Conservation (phyloP, 495 filamentous ascomycete genomes). For the Annulohypoxylon moriforme region DNA sequence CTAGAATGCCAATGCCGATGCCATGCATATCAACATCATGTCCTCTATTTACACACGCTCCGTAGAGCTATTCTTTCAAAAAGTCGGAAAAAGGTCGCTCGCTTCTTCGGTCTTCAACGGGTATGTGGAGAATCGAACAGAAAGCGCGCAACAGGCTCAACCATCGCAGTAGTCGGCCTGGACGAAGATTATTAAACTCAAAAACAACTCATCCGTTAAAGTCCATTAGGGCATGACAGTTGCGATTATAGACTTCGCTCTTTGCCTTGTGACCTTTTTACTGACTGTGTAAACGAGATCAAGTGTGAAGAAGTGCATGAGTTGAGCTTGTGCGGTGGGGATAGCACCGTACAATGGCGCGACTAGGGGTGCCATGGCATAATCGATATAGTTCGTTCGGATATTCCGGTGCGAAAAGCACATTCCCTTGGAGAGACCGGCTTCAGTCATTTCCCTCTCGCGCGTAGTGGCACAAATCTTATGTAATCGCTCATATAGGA, state of each 20-base stretch:
- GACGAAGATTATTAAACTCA: slow-evolving; percentile 42
- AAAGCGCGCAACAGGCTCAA: slow-evolving; percentile 31
- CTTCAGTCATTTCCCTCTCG: slow-evolving; percentile 71
- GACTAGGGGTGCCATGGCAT: slow-evolving; percentile 68
- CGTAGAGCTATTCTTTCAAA: slow-evolving; percentile 50
- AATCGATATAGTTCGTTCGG: slow-evolving; percentile 65
- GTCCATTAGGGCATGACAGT: slow-evolving; percentile 55
- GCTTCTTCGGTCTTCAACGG: slow-evolving; percentile 45
- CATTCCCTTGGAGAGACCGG: slow-evolving; percentile 67
- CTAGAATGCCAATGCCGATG: slow-evolving; percentile 65
- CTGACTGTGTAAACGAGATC: slow-evolving; percentile 74
- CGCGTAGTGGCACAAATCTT: slow-evolving; percentile 64
- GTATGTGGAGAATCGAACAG: slow-evolving; percentile 46
- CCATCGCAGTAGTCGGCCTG: slow-evolving; percentile 17
- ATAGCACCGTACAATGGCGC: slow-evolving; percentile 71
- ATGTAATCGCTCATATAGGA: slow-evolving; percentile 72
- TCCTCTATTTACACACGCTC: slow-evolving; percentile 61
- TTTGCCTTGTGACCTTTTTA: slow-evolving; percentile 66
- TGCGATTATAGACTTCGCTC: slow-evolving; percentile 57
- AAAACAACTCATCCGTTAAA: slow-evolving; percentile 7
- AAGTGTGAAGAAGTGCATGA: slow-evolving; percentile 74
- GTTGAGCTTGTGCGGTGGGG: slow-evolving; percentile 69
- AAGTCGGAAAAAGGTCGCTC: slow-evolving; percentile 45
- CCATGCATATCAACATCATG: slow-evolving; percentile 66
- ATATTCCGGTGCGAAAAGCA: slow-evolving; percentile 65